Evolutionary conservation across 2,329 filamentous ascomycete genomes (phyloP), one percentile per base, ranked within the genome.

Genomic region (Tolypocladium ovalisporum): DNA sequence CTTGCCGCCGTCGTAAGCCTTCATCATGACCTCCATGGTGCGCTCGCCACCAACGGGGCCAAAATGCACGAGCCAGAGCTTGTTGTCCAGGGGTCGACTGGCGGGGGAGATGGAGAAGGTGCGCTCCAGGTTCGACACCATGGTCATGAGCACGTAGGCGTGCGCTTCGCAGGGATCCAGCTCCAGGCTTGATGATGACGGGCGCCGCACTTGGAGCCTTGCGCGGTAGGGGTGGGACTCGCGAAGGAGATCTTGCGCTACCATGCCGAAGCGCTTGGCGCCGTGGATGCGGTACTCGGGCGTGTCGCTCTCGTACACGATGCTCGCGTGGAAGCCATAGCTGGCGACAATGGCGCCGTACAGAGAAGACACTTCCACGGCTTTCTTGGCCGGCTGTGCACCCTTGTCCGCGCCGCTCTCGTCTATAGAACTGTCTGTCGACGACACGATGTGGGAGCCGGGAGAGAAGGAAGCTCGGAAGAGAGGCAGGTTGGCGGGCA

Each of bases 301-400:
- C 0, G 92, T 95, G 70, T 97, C 93, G 70, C 89, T 94, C 74
- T 97, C 91, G 64, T 89, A 91, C 27, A 97, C 90, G 4, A 97
- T 79, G 47, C 87, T 85, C 35, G 92, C 89, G 67, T 97, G 93
- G 66, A 97, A 84, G 24, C 89, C 93, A 81, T 95, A 96, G 70
- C 88, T 94, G 51, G 86, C 87, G 2, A 97, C 92, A 27, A 97
- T 90, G 29, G 87, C 88, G 32, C 90, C 92, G 65, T 88, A 81
- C 29, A 87, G 75, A 52, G 71, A 68, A 0, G 68, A 65, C 5
- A 77, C 70, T 1, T 62, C 58, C 12, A 70, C 65, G 36, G 70
- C 64, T n/a, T 70, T 57, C 54, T 70, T 69, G 3, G 64, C 59
- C 8, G 66, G 54, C 8, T 62, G 57, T 4, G 62, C 54, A 4